Conservation (phyloP, 352 stramenopile species). For the Globisporangium canariense region DNA sequence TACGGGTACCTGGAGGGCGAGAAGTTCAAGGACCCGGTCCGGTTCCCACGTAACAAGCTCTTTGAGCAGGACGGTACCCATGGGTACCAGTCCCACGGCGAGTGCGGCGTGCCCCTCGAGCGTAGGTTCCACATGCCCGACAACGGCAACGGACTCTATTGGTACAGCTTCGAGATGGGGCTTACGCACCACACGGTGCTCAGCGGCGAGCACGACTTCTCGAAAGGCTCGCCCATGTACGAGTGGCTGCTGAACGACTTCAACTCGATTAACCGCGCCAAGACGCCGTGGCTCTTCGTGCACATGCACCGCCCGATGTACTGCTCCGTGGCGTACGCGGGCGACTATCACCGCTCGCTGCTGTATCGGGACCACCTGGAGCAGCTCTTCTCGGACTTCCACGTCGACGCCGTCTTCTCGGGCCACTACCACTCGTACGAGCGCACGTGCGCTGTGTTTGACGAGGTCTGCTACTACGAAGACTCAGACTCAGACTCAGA, state of each 20-base stretch:
- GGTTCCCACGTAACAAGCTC: constrained; percentile 27
- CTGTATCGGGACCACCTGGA: constrained; percentile 48
- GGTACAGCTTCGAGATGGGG: constrained; percentile 54
- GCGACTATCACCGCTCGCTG: constrained; percentile 38
- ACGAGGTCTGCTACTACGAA: constrained; percentile 35
- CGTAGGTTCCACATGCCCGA: constrained; percentile 77
- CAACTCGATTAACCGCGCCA: constrained; percentile 35
- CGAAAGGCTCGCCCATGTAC: constrained; percentile 34
- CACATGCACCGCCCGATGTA: constrained; percentile 61
- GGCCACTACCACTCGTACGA: constrained; percentile 70
- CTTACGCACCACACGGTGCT: constrained; percentile 45
- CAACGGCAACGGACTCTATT: constrained; percentile 48
- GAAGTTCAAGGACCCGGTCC: constrained; percentile 21
- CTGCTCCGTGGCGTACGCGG: constrained; percentile 37
- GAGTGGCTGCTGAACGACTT: constrained; percentile 55
- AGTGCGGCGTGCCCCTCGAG: constrained; percentile 79
- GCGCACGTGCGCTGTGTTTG: constrained; percentile 53
- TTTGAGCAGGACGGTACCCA: constrained; percentile 32
- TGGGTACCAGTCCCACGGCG: constrained; percentile 57
- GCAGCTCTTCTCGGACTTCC: constrained; percentile 39
- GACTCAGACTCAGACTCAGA: background rate
- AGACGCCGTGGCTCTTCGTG: constrained; percentile 56
- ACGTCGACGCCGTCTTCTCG: constrained; percentile 56
- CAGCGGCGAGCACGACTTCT: constrained; percentile 54
- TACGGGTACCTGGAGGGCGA: constrained; percentile 39